Evolutionary conservation across 208 protist genomes (phyloP).

Genomic region (Porcisia deanei): DNA sequence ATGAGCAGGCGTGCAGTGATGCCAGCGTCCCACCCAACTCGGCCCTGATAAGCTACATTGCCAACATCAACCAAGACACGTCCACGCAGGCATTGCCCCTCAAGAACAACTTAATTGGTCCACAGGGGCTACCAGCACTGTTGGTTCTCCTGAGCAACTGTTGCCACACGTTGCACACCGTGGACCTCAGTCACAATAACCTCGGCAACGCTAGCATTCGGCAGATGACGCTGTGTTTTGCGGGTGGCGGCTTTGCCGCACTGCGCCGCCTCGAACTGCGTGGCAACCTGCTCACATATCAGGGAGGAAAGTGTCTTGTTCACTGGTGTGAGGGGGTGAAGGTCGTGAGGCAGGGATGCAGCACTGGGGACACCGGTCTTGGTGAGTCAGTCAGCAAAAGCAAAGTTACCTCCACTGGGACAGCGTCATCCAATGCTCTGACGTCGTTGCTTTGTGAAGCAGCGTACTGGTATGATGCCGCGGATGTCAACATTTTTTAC

Average conservation of each 20-base stretch:
- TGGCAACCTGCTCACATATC: slow-evolving; percentile 68
- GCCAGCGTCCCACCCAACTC: slow-evolving; percentile 24
- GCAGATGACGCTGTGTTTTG: slow-evolving; percentile 19
- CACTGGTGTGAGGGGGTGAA: slow-evolving; percentile 48
- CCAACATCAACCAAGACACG: background rate
- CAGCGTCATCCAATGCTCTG: background rate
- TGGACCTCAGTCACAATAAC: slow-evolving; percentile 55
- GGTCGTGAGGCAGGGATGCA: background rate
- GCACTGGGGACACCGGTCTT: background rate
- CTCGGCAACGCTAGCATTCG: slow-evolving; percentile 42
- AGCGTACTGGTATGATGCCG: slow-evolving; percentile 9
- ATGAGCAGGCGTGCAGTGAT: slow-evolving; percentile 27
- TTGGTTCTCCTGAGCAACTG: slow-evolving; percentile 30
- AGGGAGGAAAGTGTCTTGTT: slow-evolving; percentile 54
- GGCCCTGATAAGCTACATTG: slow-evolving; percentile 15
- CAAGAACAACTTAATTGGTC: slow-evolving; percentile 45
- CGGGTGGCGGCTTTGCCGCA: slow-evolving; percentile 33
- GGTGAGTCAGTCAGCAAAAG: background rate
- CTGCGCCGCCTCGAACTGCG: slow-evolving; percentile 53
- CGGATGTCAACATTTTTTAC: slow-evolving; percentile 17
- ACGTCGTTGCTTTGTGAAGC: background rate
- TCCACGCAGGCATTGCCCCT: slow-evolving; percentile 42
- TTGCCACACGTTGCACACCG: slow-evolving; percentile 42
- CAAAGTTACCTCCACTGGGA: background rate
- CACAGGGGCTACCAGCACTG: slow-evolving; percentile 45